These are phyloP conservation scores for Zea luxurians DNA, from an alignment of 176 grass and related monocot genomes.

Conservation along the genomic window DNA sequence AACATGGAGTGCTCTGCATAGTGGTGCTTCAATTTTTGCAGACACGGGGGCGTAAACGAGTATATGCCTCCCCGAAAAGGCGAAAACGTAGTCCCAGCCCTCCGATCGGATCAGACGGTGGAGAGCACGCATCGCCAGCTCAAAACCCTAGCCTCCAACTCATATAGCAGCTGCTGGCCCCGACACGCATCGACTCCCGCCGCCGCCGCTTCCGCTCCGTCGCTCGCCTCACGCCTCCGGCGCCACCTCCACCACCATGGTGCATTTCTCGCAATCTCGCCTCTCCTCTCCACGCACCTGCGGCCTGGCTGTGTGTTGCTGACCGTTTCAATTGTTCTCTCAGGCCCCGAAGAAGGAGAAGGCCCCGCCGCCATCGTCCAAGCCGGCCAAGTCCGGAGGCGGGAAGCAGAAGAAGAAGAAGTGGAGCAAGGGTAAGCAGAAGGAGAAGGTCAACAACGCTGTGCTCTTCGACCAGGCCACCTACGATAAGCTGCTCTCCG, in stretches of 20 bases:
- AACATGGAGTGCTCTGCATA: no score
- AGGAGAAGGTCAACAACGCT: constrained; percentile 62
- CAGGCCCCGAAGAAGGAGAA: constrained; percentile 63
- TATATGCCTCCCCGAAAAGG: no score
- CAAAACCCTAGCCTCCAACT: constrained; percentile 42
- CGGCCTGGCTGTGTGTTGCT: not conserved
- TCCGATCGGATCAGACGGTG: constrained; percentile 34
- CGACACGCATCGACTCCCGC: not conserved
- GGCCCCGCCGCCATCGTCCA: constrained; percentile 51
- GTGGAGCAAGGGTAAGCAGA: constrained; percentile 67
- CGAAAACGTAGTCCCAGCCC: not conserved
- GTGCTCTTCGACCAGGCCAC: constrained; percentile 59
- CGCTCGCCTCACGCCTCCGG: constrained; percentile 7
- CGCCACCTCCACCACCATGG: constrained; percentile 5
- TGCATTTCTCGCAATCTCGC: not conserved
- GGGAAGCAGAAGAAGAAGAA: constrained; percentile 70
- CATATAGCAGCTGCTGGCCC: constrained; percentile 2
- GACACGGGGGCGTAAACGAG: no score
- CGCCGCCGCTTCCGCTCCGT: not conserved
- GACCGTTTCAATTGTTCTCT: not conserved
- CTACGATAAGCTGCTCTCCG: constrained; percentile 49
- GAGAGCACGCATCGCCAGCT: not conserved
- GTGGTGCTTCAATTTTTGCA: not conserved
- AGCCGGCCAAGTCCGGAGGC: constrained; percentile 62
- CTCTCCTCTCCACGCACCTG: not conserved